phyloP scores from a whole-genome alignment of 1,139 yeast genomes.

The Candida frijolesensis region DNA sequence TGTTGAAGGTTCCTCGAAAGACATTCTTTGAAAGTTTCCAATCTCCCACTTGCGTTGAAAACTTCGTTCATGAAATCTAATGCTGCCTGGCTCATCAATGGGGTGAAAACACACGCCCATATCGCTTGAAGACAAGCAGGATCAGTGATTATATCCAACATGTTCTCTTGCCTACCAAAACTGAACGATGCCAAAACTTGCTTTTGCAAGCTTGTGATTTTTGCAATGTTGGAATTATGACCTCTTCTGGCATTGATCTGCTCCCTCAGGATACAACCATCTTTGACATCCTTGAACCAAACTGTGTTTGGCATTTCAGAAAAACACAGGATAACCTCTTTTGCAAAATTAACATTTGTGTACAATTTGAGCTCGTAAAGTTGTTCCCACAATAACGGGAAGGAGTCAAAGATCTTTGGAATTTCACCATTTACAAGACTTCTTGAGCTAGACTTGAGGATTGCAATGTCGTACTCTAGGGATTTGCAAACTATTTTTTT shows the following conservation, averaged over 20 bases:
- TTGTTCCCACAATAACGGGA: constrained; percentile 50
- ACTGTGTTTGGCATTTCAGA: constrained; percentile 46
- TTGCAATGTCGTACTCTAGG: constrained; percentile 55
- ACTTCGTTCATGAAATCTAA: constrained; percentile 74
- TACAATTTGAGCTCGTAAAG: constrained; percentile 35
- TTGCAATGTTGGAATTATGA: constrained; percentile 35
- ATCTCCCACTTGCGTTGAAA: constrained; percentile 64
- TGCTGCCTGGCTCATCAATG: constrained; percentile 65
- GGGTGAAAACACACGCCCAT: constrained; percentile 71
- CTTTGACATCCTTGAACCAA: constrained; percentile 31
- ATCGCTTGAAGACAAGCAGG: constrained; percentile 48
- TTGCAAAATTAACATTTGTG: constrained; percentile 40
- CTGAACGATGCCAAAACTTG: constrained; percentile 36
- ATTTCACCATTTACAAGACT: constrained; percentile 39
- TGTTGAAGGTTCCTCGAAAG: constrained; percentile 45
- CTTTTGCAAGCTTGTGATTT: constrained; percentile 25
- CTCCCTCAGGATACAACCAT: constrained; percentile 21
- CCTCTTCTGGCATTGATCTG: constrained; percentile 27
- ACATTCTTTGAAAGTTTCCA: constrained; percentile 66
- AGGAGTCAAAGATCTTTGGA: constrained; percentile 46
- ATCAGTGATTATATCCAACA: constrained; percentile 34
- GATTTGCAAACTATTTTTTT: constrained; percentile 48
- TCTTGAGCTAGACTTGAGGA: constrained; percentile 50
- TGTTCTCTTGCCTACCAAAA: constrained; percentile 43
- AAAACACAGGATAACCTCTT: constrained; percentile 44